These are phyloP conservation scores for Theileria annulata DNA, from an alignment of 169 alveolate species.

Conservation along the genomic window DNA sequence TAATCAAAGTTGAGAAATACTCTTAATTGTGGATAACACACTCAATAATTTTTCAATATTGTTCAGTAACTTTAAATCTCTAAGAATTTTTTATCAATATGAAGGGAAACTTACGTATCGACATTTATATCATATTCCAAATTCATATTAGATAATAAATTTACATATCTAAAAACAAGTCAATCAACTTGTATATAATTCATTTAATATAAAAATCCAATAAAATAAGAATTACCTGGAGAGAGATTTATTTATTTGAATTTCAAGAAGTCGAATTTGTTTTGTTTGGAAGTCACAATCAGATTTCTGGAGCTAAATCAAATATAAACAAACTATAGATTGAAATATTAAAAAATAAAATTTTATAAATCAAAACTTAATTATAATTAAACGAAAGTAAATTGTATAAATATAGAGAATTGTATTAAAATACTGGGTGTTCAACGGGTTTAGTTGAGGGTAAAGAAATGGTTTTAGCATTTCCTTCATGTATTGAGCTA, in stretches of 20 bases:
- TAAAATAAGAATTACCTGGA: conserved; percentile 3
- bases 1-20: neutral
- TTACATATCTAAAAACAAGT: neutral
- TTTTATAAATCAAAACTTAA: neutral
- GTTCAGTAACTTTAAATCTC: conserved; percentile 8
- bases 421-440: neutral
- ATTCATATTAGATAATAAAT: neutral
- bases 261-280: conserved; percentile 24
- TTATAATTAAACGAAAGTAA: neutral
- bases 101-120: conserved; percentile 9
- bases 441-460: conserved; percentile 3
- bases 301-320: neutral
- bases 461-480: neutral
- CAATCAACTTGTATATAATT: neutral
- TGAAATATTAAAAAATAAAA: too few species aligned
- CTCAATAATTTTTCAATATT: conserved; percentile 9
- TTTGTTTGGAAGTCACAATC: conserved; percentile 18
- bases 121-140: conserved; percentile 1
- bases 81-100: neutral
- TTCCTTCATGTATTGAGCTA: conserved; percentile 9
- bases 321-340: neutral
- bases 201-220: too few species aligned
- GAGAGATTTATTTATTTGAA: conserved; percentile 20
- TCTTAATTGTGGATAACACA: neutral
- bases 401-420: neutral